These are phyloP conservation scores for Paspalum vaginatum DNA, from an alignment of 176 grass and related monocot species.

Conservation along the genomic window DNA sequence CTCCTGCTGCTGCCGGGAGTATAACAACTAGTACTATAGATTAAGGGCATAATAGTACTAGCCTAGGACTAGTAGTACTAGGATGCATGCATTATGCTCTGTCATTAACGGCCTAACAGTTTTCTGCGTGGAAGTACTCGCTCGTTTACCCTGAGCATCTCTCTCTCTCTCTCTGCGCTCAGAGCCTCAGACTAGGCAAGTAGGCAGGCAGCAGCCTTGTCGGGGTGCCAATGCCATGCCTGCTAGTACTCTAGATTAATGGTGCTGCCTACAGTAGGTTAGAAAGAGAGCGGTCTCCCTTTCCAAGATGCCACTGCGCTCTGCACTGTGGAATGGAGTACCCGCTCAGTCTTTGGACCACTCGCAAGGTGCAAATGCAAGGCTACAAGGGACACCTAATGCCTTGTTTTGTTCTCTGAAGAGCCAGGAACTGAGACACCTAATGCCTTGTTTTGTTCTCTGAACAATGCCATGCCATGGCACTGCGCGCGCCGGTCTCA, in stretches of 20 bases:
- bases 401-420: neutral
- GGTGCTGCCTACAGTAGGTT: neutral
- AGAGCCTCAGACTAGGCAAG: too few species aligned
- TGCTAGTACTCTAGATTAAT: conserved; percentile 2
- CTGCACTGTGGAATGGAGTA: neutral
- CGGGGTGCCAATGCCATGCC: neutral
- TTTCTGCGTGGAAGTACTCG: conserved; percentile 36
- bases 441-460: neutral
- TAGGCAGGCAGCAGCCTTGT: conserved; percentile 21
- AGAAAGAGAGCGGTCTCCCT: neutral
- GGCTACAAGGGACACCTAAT: neutral
- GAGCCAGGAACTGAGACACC: neutral
- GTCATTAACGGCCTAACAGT: conserved; percentile 40
- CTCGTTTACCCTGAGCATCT: conserved; percentile 16
- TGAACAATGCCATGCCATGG: conserved; percentile 24
- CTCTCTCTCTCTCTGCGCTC: neutral
- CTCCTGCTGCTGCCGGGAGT: too few species aligned
- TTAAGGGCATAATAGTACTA: too few species aligned
- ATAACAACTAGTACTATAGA: too few species aligned
- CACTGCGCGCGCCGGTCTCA: conserved; percentile 23
- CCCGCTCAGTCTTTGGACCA: too few species aligned
- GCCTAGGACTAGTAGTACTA: too few species aligned
- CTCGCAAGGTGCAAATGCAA: too few species aligned
- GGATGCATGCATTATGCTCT: neutral
- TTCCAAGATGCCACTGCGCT: neutral